phyloP scores from a whole-genome alignment of 1,139 yeast genomes.

The Yamadazyma membranifaciens region DNA sequence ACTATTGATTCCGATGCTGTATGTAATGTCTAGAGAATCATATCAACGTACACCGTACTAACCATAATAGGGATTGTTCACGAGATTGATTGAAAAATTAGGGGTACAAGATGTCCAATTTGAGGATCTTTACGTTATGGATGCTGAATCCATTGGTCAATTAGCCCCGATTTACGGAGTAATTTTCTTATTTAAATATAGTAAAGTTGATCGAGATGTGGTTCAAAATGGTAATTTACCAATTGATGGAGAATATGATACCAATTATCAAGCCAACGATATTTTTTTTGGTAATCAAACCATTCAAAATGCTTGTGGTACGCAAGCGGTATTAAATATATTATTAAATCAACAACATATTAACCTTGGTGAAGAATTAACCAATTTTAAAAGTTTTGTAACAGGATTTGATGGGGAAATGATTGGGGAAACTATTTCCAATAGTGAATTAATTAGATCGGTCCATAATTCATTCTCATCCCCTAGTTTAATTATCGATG shows the following conservation, averaged over 20 bases:
- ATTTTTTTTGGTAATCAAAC: conserved; percentile 66
- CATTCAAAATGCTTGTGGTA: conserved; percentile 75
- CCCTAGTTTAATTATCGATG: conserved; percentile 52
- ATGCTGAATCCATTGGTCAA: conserved; percentile 40
- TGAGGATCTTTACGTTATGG: conserved; percentile 59
- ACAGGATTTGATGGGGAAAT: conserved; percentile 55
- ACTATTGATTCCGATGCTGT: conserved; percentile 72
- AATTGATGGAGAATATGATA: conserved; percentile 46
- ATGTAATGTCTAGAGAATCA: conserved; percentile 17
- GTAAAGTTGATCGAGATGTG: conserved; percentile 33
- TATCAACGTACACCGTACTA: conserved; percentile 10
- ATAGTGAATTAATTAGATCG: conserved; percentile 56
- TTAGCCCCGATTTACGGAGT: conserved; percentile 56
- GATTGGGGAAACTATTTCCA: conserved; percentile 63
- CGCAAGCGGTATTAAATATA: conserved; percentile 68
- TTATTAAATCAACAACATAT: conserved; percentile 39
- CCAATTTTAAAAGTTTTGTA: conserved; percentile 51
- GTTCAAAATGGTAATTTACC: conserved; percentile 32
- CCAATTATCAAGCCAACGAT: conserved; percentile 30
- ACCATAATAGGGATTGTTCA: conserved; percentile 55
- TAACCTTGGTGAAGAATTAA: conserved; percentile 50
- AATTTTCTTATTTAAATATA: conserved; percentile 63
- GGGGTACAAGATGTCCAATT: conserved; percentile 59
- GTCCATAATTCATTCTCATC: conserved; percentile 66
- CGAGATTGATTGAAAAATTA: conserved; percentile 59